phyloP scores from a whole-genome alignment of 352 stramenopile species.

The Stramenopiles sp. region DNA sequence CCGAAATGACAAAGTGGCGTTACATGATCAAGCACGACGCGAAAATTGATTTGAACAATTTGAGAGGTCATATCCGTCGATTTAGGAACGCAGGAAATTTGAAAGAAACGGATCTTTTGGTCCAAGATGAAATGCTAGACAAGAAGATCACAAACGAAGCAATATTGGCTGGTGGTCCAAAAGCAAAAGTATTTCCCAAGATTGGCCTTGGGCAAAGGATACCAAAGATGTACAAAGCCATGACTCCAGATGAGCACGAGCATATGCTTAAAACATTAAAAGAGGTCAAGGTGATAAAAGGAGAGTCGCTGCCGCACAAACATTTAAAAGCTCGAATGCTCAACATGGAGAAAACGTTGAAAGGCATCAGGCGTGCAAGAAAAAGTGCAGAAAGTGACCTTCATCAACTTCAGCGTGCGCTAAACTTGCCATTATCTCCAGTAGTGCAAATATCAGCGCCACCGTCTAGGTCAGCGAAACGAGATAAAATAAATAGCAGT shows the following conservation, averaged over 20 bases:
- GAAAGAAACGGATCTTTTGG: background rate
- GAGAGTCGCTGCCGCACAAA: background rate
- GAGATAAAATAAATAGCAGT: background rate
- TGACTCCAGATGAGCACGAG: background rate
- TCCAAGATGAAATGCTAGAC: background rate
- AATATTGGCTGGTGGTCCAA: constrained; percentile 5
- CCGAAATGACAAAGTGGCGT: constrained; percentile 8
- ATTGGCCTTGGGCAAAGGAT: background rate
- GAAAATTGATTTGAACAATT: constrained; percentile 3
- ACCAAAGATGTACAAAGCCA: background rate
- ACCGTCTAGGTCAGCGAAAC: background rate
- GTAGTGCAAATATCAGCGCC: background rate
- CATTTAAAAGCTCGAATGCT: background rate
- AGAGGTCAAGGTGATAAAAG: constrained; percentile 7
- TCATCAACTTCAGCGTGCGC: background rate
- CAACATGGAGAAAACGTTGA: constrained; percentile 6
- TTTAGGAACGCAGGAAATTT: background rate
- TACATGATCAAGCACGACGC: background rate
- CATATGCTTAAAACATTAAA: background rate
- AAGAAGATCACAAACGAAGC: background rate
- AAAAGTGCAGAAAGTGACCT: constrained; percentile 5
- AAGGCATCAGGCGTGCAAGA: background rate
- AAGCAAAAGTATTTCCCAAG: constrained; percentile 8
- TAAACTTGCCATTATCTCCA: constrained; percentile 4
- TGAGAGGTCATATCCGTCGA: constrained; percentile 2